A percentile compares a stretch with the other conserved stretches of the same genome.
These are phyloP conservation scores for Nitzschia sp. DNA, from an alignment of 108 stramenopile species.

Conservation along the genomic window DNA sequence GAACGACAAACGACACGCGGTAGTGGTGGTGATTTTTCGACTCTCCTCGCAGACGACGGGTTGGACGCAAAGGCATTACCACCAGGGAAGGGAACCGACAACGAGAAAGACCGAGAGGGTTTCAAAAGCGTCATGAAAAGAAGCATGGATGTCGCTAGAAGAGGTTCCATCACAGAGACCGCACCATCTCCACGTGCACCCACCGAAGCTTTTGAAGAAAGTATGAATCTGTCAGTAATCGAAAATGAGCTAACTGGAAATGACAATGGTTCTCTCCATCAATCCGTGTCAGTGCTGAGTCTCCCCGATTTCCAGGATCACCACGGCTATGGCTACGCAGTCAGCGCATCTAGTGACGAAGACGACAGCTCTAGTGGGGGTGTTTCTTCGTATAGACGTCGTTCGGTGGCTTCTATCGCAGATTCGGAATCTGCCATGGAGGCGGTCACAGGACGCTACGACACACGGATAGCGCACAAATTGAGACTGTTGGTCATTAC, in stretches of 20 bases:
- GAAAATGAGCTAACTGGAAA: too few relatives aligned
- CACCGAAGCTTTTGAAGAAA: background rate
- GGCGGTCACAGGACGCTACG: slow-evolving; percentile 6
- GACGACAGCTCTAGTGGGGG: slow-evolving; percentile 10
- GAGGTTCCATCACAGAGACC: slow-evolving; percentile 2
- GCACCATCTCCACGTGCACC: slow-evolving; percentile 3
- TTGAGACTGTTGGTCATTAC: slow-evolving; percentile 12
- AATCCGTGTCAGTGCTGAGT: background rate
- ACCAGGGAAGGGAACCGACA: too few relatives aligned
- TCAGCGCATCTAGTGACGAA: slow-evolving; percentile 16
- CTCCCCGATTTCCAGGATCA: slow-evolving; percentile 7
- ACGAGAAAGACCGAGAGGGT: too few relatives aligned
- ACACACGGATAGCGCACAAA: slow-evolving; percentile 8
- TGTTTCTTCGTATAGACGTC: slow-evolving; percentile 6
- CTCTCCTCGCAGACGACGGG: too few relatives aligned
- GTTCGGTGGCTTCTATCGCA: background rate
- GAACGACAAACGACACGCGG: too few relatives aligned
- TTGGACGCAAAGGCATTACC: too few relatives aligned
- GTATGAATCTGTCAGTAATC: too few relatives aligned
- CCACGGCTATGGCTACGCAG: background rate
- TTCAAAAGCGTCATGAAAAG: too few relatives aligned
- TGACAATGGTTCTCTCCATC: background rate
- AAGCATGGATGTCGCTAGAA: background rate
- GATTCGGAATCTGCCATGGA: slow-evolving; percentile 5
- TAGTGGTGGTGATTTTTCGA: too few relatives aligned